These are phyloP conservation scores for Hyphodiscus sp. DNA, from an alignment of 2,329 filamentous ascomycete species.

Conservation along the genomic window DNA sequence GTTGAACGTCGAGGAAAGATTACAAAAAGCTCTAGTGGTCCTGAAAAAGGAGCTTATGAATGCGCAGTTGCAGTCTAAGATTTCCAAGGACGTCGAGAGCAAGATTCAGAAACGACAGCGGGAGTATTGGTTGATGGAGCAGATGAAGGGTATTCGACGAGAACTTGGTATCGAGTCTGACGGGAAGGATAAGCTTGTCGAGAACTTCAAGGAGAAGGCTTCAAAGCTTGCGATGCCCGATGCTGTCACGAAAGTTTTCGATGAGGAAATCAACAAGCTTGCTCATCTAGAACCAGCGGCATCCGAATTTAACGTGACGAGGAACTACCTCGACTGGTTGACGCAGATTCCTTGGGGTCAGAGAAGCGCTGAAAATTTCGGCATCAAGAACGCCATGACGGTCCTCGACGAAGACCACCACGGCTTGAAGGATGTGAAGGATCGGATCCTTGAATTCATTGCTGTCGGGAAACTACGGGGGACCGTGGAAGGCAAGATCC, in stretches of 20 bases:
- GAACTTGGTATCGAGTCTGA: conserved; percentile 96
- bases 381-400: conserved; percentile 80
- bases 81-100: conserved; percentile 93
- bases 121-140: conserved; percentile 98
- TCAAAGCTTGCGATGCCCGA: conserved; percentile 94
- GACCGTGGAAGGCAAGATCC: conserved; percentile 95
- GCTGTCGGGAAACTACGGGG: conserved; percentile 95
- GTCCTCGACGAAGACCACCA: conserved; percentile 97
- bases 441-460: conserved; percentile 96
- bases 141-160: conserved; percentile 96
- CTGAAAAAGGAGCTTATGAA: conserved; percentile 99
- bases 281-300: conserved; percentile 91
- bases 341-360: conserved; percentile 98
- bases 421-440: conserved; percentile 95
- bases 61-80: conserved; percentile 92
- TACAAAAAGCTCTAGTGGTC: conserved; percentile 85
- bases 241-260: conserved; percentile 92
- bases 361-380: conserved; percentile 93
- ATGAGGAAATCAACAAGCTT: conserved; percentile 96
- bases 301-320: conserved; percentile 96
- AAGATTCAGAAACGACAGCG: conserved; percentile 97
- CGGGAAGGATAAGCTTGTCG: conserved; percentile 95
- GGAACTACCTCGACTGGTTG: conserved; percentile 98
- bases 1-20: conserved; percentile 83
- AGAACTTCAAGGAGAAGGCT: conserved; percentile 95